Evolutionary conservation across 192 early-diverging fungal genomes (phyloP).

Genomic region (Podila clonocystis): DNA sequence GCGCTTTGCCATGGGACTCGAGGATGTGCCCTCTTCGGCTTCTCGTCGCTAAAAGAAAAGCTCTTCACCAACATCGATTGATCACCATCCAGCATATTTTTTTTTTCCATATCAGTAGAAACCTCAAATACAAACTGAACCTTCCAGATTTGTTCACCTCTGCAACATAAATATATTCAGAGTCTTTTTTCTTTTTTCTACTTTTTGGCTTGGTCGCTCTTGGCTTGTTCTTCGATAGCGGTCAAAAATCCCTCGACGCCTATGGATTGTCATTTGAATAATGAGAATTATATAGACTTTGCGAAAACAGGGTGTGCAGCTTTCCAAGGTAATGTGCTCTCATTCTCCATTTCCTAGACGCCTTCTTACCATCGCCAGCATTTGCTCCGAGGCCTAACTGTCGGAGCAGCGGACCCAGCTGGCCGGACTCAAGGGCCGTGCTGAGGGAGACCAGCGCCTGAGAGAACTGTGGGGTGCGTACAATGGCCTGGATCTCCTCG

Average conservation of each 20-base stretch:
- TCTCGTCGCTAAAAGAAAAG: background rate
- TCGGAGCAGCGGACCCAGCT: slow-evolving; percentile 60
- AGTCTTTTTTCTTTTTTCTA: background rate
- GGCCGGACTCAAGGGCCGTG: slow-evolving; percentile 59
- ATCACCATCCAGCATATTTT: too few species aligned
- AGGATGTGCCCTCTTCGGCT: slow-evolving; percentile 16
- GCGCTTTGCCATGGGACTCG: slow-evolving; percentile 67
- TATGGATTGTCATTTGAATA: slow-evolving; percentile 11
- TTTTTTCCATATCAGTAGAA: background rate
- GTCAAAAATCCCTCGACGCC: slow-evolving; percentile 57
- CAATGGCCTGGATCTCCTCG: slow-evolving; percentile 58
- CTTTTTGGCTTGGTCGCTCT: slow-evolving; percentile 21
- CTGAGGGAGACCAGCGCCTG: slow-evolving; percentile 62
- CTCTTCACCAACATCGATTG: too few species aligned
- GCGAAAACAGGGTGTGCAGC: background rate
- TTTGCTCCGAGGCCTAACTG: slow-evolving; percentile 61
- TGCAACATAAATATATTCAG: background rate
- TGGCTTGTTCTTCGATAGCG: slow-evolving; percentile 55
- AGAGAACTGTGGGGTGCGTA: slow-evolving; percentile 60
- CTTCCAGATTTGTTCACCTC: background rate
- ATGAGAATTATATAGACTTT: background rate
- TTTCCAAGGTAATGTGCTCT: too few species aligned
- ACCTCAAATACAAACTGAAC: background rate
- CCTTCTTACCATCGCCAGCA: slow-evolving; percentile 53
- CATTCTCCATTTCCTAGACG: too few species aligned